Evolutionary conservation across 176 grass and related monocot species (phyloP), one percentile per base, ranked within the genome.

Genomic region (Urochloa ruziziensis): DNA sequence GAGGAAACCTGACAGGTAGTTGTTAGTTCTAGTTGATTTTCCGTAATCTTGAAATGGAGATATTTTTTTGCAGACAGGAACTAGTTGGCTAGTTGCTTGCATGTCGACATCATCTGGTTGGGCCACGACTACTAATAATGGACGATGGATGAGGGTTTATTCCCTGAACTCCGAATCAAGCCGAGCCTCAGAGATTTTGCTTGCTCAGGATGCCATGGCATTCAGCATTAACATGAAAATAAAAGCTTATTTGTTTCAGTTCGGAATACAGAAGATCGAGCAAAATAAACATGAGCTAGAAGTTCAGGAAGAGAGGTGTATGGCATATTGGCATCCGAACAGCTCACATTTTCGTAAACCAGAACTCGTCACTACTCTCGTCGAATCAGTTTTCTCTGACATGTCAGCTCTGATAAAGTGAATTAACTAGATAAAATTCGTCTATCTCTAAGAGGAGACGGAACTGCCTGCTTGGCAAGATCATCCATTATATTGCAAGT

Each of bases 71-170:
- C 43, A 29, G 33, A 74, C 30, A 67, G 30, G 33, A 80, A 80
- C 46, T 53, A 53, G 44, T 62, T 74, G 70, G 48, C 47, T 64
- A 64, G 58, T 83, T 77, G 78, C 72, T 35, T 30, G 67, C 39
- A 44, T 16, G n/a, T 79, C 59, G 4, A 28, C 30, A 66, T 84
- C 39, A 59, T 80, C 14, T 73, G 10, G 36, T 62, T 83, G 59
- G 74, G 42, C 7, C 47, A 66, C 5, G 70, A 54, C 11, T 69
- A 54, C 11, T 69, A 74, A 59, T 67, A 1, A 77, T 77, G 62
- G 29, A 67, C 76, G 27, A 67, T 56, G 85, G 33, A n/a, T n/a
- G 21, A 56, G 53, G 30, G 56, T 83, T 83, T 78, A 78, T 64
- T 83, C 60, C 29, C 30, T 51, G 0, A 56, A 18, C 72, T 42